Conservation (phyloP, 1,284 basidiomycete genomes). For the Puccinia horiana region DNA sequence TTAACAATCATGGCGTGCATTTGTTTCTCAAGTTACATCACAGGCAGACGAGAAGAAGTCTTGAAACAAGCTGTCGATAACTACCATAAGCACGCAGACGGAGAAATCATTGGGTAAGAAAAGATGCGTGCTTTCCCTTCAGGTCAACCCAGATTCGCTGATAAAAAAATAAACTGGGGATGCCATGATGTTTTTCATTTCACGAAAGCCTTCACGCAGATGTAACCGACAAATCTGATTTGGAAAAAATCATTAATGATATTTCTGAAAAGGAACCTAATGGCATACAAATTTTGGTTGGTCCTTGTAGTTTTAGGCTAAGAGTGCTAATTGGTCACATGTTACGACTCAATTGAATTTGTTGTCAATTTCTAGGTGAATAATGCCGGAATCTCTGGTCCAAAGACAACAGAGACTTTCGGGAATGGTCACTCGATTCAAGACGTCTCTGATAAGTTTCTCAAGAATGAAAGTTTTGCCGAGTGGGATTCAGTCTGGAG, state of each 20-base stretch:
- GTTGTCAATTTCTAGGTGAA: constrained; percentile 27
- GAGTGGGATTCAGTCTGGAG: constrained; percentile 48
- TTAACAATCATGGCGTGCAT: not conserved
- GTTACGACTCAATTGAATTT: not conserved
- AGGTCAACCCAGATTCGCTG: not conserved
- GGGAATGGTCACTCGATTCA: constrained; percentile 9
- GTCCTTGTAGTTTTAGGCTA: not conserved
- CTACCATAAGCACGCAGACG: constrained; percentile 40
- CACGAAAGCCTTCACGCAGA: constrained; percentile 37
- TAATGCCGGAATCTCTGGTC: constrained; percentile 47
- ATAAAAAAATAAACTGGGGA: not conserved
- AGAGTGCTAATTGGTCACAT: not conserved
- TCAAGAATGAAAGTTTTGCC: constrained; percentile 43
- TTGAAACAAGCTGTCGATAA: constrained; percentile 45
- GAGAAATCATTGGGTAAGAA: constrained; percentile 45
- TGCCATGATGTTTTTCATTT: not conserved
- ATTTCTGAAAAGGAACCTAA: constrained; percentile 42
- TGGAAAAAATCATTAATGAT: constrained; percentile 34
- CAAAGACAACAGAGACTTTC: constrained; percentile 8
- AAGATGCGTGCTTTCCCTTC: not conserved
- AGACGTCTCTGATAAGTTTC: not conserved
- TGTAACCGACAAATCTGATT: constrained; percentile 43
- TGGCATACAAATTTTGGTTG: constrained; percentile 49
- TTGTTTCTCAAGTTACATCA: constrained; percentile 41
- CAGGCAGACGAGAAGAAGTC: constrained; percentile 42